Percentiles rank a stretch among this genome's conserved stretches.
Conservation (phyloP, 441 rosid species). For the Sinapis alba region DNA sequence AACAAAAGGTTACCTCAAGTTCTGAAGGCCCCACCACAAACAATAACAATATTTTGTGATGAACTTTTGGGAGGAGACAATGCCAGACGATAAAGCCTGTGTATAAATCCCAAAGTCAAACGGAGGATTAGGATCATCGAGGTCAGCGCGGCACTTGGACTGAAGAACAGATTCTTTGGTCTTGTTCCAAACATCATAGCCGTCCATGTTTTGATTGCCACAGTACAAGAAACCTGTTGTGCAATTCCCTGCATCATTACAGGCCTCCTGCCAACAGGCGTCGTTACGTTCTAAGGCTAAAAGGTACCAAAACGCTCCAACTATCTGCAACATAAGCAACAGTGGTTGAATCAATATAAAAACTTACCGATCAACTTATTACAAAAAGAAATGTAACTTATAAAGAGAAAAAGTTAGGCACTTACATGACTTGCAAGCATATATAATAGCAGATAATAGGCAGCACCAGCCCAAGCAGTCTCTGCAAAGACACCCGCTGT, state of each 20-base stretch:
- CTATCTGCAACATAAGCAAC: slow-evolving; percentile 57
- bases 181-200: slow-evolving; percentile 52
- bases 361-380: background rate
- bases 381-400: too few relatives aligned
- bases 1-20: slow-evolving; percentile 62
- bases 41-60: slow-evolving; percentile 77
- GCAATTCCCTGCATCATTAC: slow-evolving; percentile 44
- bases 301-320: slow-evolving; percentile 95
- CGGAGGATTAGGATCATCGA: slow-evolving; percentile 41
- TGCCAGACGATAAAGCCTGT: slow-evolving; percentile 65
- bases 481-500: slow-evolving; percentile 96
- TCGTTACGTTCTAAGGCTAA: slow-evolving; percentile 84
- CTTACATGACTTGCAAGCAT: slow-evolving; percentile 99
- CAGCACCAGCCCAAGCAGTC: slow-evolving; percentile 99
- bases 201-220: slow-evolving; percentile 58
- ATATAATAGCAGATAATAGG: slow-evolving; percentile 79
- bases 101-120: slow-evolving; percentile 84
- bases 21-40: slow-evolving; percentile 99
- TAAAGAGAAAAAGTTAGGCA: too few relatives aligned
- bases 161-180: slow-evolving; percentile 45
- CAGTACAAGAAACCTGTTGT: slow-evolving; percentile 63
- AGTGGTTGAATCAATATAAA: too few relatives aligned
- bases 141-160: slow-evolving; percentile 45
- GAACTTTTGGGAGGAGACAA: slow-evolving; percentile 71
- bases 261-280: slow-evolving; percentile 75